Conservation (phyloP, 2,329 filamentous ascomycete genomes). For the Alternaria sp. region DNA sequence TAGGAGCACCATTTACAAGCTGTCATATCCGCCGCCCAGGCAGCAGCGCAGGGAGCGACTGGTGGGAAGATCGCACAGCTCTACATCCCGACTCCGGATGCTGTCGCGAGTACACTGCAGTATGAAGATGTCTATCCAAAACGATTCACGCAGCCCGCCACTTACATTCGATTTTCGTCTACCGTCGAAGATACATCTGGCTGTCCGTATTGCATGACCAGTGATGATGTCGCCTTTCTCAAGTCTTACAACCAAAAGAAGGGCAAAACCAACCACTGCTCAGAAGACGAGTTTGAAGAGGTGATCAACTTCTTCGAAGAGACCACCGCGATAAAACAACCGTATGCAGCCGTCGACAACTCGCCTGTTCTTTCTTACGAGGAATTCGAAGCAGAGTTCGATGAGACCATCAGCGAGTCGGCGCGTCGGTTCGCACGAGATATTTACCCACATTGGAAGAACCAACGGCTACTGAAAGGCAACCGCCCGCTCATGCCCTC, state of each 20-base stretch:
- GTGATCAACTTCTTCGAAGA: conserved; percentile 96
- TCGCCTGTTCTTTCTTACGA: conserved; percentile 71
- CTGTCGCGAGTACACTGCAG: conserved; percentile 68
- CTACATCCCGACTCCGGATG: conserved; percentile 72
- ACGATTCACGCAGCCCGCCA: conserved; percentile 80
- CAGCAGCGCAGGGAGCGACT: conserved; percentile 56
- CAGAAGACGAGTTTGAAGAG: conserved; percentile 90
- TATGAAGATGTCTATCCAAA: conserved; percentile 90
- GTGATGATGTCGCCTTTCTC: conserved; percentile 86
- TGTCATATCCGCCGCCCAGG: conserved; percentile 71
- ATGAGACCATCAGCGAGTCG: conserved; percentile 62
- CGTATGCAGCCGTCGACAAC: conserved; percentile 89
- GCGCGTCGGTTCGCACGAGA: conserved; percentile 71
- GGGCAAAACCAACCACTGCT: conserved; percentile 68
- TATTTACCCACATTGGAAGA: conserved; percentile 90
- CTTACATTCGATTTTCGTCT: conserved; percentile 97
- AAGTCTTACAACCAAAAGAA: conserved; percentile 82
- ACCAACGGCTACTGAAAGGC: conserved; percentile 67
- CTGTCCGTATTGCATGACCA: conserved; percentile 91
- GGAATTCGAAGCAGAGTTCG: conserved; percentile 68
- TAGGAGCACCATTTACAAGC: conserved; percentile 96
- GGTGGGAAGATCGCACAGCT: conserved; percentile 67
- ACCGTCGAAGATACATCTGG: conserved; percentile 96
- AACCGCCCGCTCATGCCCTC: conserved; percentile 77
- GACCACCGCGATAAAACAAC: conserved; percentile 80